phyloP scores from a whole-genome alignment of 1,139 yeast species.

The Arxiozyma telluris region DNA sequence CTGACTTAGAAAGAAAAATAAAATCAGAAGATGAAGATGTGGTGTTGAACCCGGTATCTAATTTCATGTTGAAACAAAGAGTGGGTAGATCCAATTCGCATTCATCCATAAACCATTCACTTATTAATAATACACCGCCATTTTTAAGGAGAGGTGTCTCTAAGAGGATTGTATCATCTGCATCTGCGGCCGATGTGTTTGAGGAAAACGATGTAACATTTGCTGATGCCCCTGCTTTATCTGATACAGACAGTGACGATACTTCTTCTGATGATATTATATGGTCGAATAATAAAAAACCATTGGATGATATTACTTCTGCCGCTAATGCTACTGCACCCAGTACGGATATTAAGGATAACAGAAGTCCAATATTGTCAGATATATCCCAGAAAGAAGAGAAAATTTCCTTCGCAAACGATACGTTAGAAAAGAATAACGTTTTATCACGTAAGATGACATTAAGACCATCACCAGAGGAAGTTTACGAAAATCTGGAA shows the following conservation, averaged over 20 bases:
- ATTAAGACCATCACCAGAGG: slow-evolving; percentile 92
- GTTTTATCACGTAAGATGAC: slow-evolving; percentile 36
- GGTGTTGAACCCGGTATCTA: slow-evolving; percentile 10
- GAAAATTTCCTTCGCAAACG: neutral
- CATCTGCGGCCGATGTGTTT: slow-evolving; percentile 43
- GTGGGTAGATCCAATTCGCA: slow-evolving; percentile 22
- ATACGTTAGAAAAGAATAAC: neutral
- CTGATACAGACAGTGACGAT: slow-evolving; percentile 37
- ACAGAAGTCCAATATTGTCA: neutral
- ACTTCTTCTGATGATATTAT: slow-evolving; percentile 21
- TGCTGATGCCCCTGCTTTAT: slow-evolving; percentile 56
- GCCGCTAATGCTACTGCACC: neutral
- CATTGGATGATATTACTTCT: neutral
- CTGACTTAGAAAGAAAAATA: slow-evolving; percentile 12
- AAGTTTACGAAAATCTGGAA: slow-evolving; percentile 83
- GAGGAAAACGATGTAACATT: slow-evolving; percentile 62
- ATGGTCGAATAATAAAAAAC: slow-evolving; percentile 8
- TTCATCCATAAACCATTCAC: slow-evolving; percentile 17
- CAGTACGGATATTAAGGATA: neutral
- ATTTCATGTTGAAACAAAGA: slow-evolving; percentile 13
- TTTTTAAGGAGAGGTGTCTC: slow-evolving; percentile 47
- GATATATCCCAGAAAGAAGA: neutral
- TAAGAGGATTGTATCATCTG: slow-evolving; percentile 35
- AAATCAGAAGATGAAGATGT: slow-evolving; percentile 6
- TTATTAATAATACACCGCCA: slow-evolving; percentile 35